Evolutionary conservation across 495 filamentous ascomycete genomes (phyloP), one percentile per base, ranked within the genome.

Genomic region (Aspergillus nidulans): DNA sequence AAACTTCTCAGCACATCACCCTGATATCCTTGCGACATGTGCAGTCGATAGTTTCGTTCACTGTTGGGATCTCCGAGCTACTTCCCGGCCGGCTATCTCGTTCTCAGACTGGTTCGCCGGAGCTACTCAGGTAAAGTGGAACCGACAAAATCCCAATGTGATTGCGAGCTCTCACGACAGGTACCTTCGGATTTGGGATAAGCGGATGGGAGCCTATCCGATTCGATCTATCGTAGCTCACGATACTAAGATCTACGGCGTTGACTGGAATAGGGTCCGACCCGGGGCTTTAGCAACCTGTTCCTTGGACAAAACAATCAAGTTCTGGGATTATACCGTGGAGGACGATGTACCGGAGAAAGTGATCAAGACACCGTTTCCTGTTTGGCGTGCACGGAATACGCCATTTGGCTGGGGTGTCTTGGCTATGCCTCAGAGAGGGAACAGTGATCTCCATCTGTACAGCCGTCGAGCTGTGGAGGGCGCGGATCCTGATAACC

Each of bases 21-120:
- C 91, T 1, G 91, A 96, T 58, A 77, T 89, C 30, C 78, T 97
- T 16, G 89, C 92, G 1, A 96, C 92, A 10, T 96, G 92, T 66
- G 85, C 89, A 6, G 87, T 97, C 19, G 92, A 97, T 70, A 94
- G 90, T 38, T 95, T 91, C 67, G 86, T 97, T 5, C 88, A 94
- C 67, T 91, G 87, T 55, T 97, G 92, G 92, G 92, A 97, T 70
- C 71, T 97, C 18, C 81, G 92, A 16, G 77, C 77, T 54, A 85
- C 90, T 1, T 78, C 80, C n/a, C 82, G 85, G 44, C 88, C 90
- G 0, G 87, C 79, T 12, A 81, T 91, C 41, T 87, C 86, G 3
- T 94, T 96, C 61, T 92, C 89, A 51, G 90, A 97, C 71, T 97
- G 91, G 88, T 89, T 91, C 65, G 92, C 91, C 23, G 92, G 92